Evolutionary conservation across 345 rosid species (phyloP).

Genomic region (Corymbia maculata): DNA sequence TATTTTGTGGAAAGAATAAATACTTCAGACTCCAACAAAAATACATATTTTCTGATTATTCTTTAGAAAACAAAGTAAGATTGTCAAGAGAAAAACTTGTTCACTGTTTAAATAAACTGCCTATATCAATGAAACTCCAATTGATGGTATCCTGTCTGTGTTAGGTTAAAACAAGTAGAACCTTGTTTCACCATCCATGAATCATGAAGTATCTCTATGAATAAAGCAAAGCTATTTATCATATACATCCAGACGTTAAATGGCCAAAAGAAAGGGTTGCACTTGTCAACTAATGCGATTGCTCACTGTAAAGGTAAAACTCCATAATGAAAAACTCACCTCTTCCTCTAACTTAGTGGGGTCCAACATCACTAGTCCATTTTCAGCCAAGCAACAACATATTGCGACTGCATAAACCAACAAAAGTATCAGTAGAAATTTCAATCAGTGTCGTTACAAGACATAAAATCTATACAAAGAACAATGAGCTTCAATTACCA

Average conservation of each 20-base stretch:
- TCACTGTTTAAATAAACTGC: background rate
- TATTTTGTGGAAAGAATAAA: background rate
- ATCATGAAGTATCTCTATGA: background rate
- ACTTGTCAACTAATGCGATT: background rate
- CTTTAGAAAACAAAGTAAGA: background rate
- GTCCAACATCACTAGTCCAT: constrained; percentile 55
- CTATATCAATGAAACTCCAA: background rate
- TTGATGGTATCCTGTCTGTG: background rate
- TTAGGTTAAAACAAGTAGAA: background rate
- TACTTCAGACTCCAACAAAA: background rate
- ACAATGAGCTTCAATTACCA: constrained; percentile 21
- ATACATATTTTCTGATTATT: background rate
- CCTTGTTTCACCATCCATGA: background rate
- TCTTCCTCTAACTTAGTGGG: constrained; percentile 88
- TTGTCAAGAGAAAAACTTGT: background rate
- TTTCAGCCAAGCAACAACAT: constrained; percentile 70
- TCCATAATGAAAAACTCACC: constrained; percentile 22
- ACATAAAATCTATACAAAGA: background rate
- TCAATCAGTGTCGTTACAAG: background rate
- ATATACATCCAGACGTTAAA: background rate
- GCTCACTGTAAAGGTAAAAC: background rate
- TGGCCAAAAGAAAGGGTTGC: background rate
- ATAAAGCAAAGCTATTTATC: background rate
- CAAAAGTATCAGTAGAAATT: background rate
- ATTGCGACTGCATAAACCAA: constrained; percentile 55